A percentile compares a stretch with the other conserved stretches of the same genome.
Evolutionary conservation across 148 eudicot genomes (phyloP).

Genomic region (Pharnaceum exiguum): DNA sequence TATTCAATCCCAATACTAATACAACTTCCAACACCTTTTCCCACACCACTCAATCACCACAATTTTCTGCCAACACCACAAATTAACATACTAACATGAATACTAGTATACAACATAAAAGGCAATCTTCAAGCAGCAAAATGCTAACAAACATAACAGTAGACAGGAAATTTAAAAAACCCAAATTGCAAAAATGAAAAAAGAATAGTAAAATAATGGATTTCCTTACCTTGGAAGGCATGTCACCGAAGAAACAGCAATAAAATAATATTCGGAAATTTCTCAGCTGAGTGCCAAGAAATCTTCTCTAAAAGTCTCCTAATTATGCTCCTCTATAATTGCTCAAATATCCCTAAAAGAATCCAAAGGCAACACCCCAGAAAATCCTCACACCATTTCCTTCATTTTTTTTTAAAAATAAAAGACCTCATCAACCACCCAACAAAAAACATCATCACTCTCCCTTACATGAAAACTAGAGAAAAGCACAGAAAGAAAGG

Average conservation of each 20-base stretch:
- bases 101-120: neutral
- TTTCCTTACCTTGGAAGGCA: conserved; percentile 12
- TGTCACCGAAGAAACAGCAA: conserved; percentile 11
- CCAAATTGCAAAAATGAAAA: neutral
- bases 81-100: conserved; percentile 2
- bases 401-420: neutral
- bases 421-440: too few relatives aligned
- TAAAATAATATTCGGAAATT: neutral
- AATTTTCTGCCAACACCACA: conserved; percentile 9
- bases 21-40: conserved; percentile 11
- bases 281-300: neutral
- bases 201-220: neutral
- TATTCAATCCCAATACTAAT: conserved; percentile 11
- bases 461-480: neutral
- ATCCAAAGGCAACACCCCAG: neutral
- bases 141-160: neutral
- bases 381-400: neutral
- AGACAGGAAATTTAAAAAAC: neutral
- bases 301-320: neutral
- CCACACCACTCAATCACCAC: conserved; percentile 11
- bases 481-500: neutral
- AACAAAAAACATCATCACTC: neutral
- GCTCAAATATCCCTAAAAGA: neutral
- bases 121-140: neutral
- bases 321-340: neutral